Evolutionary conservation across 352 stramenopile genomes (phyloP).

Genomic region (Thraustochytrium striatum): DNA sequence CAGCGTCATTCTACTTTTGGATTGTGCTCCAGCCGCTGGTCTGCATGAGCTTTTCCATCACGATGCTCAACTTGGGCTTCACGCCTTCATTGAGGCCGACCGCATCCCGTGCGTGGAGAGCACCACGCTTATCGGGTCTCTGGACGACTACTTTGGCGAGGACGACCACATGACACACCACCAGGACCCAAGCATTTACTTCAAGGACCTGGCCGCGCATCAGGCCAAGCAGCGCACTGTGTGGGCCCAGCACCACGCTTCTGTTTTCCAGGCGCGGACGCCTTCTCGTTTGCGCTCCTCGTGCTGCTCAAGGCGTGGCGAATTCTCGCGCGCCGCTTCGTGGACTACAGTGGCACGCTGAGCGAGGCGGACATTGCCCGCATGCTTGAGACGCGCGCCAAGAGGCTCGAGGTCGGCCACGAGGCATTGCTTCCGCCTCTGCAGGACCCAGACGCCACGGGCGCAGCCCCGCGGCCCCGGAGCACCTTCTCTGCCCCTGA

Average conservation of each 20-base stretch:
- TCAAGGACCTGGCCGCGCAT: constrained; percentile 34
- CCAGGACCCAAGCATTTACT: constrained; percentile 44
- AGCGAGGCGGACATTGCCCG: constrained; percentile 15
- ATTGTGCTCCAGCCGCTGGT: constrained; percentile 49
- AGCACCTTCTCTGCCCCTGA: neutral
- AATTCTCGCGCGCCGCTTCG: constrained; percentile 36
- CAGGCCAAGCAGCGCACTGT: constrained; percentile 11
- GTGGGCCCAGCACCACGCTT: constrained; percentile 25
- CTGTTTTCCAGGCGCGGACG: constrained; percentile 33
- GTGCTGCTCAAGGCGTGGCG: constrained; percentile 46
- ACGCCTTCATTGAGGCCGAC: constrained; percentile 50
- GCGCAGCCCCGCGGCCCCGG: neutral
- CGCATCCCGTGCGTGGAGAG: constrained; percentile 35
- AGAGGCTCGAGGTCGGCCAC: constrained; percentile 33
- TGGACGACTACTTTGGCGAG: constrained; percentile 49
- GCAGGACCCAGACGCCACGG: constrained; percentile 1
- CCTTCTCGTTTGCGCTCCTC: constrained; percentile 35
- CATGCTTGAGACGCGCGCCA: constrained; percentile 47
- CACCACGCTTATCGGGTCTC: constrained; percentile 41
- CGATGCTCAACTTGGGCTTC: constrained; percentile 50
- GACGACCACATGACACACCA: constrained; percentile 52
- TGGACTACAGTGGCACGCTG: constrained; percentile 43
- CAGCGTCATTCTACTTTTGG: constrained; percentile 47
- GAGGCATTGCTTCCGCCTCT: constrained; percentile 36
- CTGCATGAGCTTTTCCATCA: constrained; percentile 50